Evolutionary conservation across 1,284 basidiomycete genomes (phyloP), one percentile per base, ranked within the genome.

Genomic region (Cryptococcus floricola): DNA sequence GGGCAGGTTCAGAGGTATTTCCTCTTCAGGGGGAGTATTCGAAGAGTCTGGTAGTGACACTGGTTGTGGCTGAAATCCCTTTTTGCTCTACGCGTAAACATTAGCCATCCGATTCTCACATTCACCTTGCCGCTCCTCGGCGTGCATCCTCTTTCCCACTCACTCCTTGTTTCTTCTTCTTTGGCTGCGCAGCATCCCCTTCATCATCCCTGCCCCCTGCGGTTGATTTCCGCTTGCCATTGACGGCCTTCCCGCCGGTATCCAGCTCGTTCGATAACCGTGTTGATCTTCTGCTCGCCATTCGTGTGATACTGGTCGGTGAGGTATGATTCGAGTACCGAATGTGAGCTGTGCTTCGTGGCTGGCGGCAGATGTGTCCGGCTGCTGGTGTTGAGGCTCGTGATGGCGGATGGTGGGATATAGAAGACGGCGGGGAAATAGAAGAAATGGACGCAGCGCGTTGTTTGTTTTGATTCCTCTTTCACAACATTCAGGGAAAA

Each of bases 51-150:
- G 41, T 38, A 61, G 45, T 13, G 60, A 53, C 7, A 70, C 54
- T 9, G 65, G 65, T 48, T 65, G 65, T 9, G 68, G 70, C 48
- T 68, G 69, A 60, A 72, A 72, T 55, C 14, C 67, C 63, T 65
- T 48, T n/a, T 46, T 46, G 44, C 10, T 9, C 10, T 25, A 53
- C 44, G 23, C 25, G 23, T 8, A 46, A 27, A 19, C 25, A 46
- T 46, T 18, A 38, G 44, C 18, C n/a, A n/a, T 10, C 14, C 41
- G 14, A 42, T 42, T 42, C 16, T 13, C 41, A 42, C 41, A n/a
- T n/a, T 7, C 41, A 34, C 10, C 31, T 10, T 8, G 6, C 31
- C 31, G 7, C 45, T 8, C 45, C 9, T 31, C 45, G 9, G 28
- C 28, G 5, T 47, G 10, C 45, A 31, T n/a, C 12, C 34, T 37